Evolutionary conservation across 208 protist species (phyloP), one percentile per base, ranked within the genome.

Genomic region (Zelonia costaricensis): DNA sequence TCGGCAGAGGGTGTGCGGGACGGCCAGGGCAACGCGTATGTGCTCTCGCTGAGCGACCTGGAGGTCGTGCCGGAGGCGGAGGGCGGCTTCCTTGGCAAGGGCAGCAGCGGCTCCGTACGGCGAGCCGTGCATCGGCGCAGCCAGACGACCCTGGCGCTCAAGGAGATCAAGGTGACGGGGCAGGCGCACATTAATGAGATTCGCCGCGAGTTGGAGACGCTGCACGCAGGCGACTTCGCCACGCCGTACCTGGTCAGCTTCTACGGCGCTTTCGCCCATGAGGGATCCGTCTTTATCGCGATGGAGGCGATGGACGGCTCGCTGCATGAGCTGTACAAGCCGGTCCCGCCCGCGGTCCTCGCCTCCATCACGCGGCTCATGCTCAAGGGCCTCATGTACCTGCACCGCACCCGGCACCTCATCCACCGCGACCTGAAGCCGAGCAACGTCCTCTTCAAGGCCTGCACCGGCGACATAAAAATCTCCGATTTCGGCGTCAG

Each of bases 341-440:
- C 84, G 0, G 61, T 93, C 35, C 86, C 87, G 16, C 51, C 65
- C 4, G 42, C 53, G 1, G 82, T 89, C 10, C 64, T 96, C 28
- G 81, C 74, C 13, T 78, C 67, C 55, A 74, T 97, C 18, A 84
- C 86, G 22, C 85, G 84, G 4, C 83, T 80, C 51, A 84, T 98
- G 58, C 72, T 97, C 44, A 65, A 73, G 25, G 92, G 95, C 0
- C 74, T 98, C 12, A 61, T 58, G 7, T 97, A 97, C 72, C 81
- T 98, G 4, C 94, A 98, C 66, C 78, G 85, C 43, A 71, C 73
- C 10, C 82, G 88, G 22, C 85, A 96, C 51, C 71, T 97, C 20
- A 93, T 99, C 36, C 98, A 99, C 74, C 83, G 98, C 20, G 97
- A 99, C 64, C 51, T 99, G 51, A 99, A 99, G 80, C 98, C 98